Conservation (phyloP, 2,329 filamentous ascomycete genomes). For the Aureobasidium sp. region DNA sequence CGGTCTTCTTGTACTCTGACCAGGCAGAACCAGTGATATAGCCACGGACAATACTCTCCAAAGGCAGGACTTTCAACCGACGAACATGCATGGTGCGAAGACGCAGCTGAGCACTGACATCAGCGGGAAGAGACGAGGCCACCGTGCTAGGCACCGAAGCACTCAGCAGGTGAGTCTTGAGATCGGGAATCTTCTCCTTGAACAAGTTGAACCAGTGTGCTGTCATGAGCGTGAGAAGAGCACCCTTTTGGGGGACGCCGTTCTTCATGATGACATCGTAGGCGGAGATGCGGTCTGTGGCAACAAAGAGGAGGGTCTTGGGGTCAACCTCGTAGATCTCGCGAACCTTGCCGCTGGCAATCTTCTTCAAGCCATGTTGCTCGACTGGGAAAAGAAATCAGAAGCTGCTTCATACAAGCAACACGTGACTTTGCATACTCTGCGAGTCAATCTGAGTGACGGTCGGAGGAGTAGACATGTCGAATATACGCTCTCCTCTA, state of each 20-base stretch:
- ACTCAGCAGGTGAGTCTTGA: slow-evolving; percentile 58
- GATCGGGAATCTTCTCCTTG: slow-evolving; percentile 46
- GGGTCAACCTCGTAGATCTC: slow-evolving; percentile 70
- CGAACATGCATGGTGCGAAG: slow-evolving; percentile 72
- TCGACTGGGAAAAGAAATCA: slow-evolving; percentile 23
- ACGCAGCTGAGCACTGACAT: slow-evolving; percentile 34
- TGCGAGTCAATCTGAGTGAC: slow-evolving; percentile 16
- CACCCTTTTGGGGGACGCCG: slow-evolving; percentile 61
- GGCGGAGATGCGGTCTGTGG: slow-evolving; percentile 86
- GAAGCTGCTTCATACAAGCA: background rate
- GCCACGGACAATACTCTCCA: slow-evolving; percentile 81
- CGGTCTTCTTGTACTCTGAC: slow-evolving; percentile 65
- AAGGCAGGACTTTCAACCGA: slow-evolving; percentile 64
- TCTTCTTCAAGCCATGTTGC: slow-evolving; percentile 33
- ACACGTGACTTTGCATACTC: background rate
- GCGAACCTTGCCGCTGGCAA: slow-evolving; percentile 67
- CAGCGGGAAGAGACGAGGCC: slow-evolving; percentile 42
- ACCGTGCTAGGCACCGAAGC: slow-evolving; percentile 53
- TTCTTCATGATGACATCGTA: slow-evolving; percentile 90
- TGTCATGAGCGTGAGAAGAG: slow-evolving; percentile 60
- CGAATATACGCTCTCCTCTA: background rate
- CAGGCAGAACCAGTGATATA: slow-evolving; percentile 84
- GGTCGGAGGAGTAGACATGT: slow-evolving; percentile 2
- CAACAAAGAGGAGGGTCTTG: slow-evolving; percentile 69
- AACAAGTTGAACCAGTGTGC: slow-evolving; percentile 63